Evolutionary conservation across 176 grass and related monocot genomes (phyloP).

Genomic region (Musa schizocarpa): DNA sequence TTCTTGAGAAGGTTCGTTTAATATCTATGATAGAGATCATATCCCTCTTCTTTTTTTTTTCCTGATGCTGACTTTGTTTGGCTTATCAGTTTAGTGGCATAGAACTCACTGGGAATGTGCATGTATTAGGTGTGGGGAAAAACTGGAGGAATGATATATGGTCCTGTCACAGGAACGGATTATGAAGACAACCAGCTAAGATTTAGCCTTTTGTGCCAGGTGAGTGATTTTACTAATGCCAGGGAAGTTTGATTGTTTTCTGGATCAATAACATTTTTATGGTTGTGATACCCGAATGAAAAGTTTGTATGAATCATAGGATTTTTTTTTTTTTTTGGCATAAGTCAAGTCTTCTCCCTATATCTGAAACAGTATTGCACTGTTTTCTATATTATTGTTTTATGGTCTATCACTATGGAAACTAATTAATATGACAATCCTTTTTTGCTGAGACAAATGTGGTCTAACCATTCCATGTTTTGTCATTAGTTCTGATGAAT

Average conservation of each 20-base stretch:
- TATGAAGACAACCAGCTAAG: conserved; percentile 74
- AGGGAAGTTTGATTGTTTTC: conserved; percentile 31
- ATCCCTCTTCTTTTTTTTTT: not conserved
- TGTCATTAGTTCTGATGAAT: too few relatives aligned
- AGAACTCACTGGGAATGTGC: not conserved
- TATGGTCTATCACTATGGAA: too few relatives aligned
- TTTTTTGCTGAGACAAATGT: too few relatives aligned
- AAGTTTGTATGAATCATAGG: too few relatives aligned
- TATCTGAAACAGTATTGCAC: too few relatives aligned
- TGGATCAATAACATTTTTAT: too few relatives aligned
- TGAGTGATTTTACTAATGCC: conserved; percentile 22
- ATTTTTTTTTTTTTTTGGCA: too few relatives aligned
- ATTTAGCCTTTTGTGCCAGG: conserved; percentile 82
- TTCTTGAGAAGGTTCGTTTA: conserved; percentile 47
- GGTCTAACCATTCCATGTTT: too few relatives aligned
- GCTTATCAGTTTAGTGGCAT: not conserved
- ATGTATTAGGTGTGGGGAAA: conserved; percentile 71
- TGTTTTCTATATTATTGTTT: too few relatives aligned
- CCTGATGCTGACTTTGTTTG: not conserved
- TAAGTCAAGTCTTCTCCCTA: too few relatives aligned
- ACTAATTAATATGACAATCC: too few relatives aligned
- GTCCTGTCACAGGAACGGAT: conserved; percentile 57
- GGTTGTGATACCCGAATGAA: too few relatives aligned
- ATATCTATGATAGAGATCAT: not conserved
- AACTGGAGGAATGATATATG: conserved; percentile 86